A percentile compares a stretch with the other conserved stretches of the same genome.
These are phyloP conservation scores for Suillus fuscotomentosus DNA, from an alignment of 768 basidiomycete genomes.

Conservation along the genomic window DNA sequence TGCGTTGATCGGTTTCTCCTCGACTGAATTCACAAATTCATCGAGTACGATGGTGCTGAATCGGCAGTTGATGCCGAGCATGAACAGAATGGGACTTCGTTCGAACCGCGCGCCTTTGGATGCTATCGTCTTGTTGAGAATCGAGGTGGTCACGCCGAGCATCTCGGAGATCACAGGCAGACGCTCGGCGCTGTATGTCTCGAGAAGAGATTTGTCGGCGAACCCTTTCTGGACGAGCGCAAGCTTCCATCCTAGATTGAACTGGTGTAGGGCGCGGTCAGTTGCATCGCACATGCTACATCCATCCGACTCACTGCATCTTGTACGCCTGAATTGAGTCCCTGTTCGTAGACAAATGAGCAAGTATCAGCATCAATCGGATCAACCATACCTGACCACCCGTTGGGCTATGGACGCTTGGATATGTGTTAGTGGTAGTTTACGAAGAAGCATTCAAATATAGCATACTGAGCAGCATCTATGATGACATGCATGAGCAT, in stretches of 20 bases:
- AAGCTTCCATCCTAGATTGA: constrained; percentile 43
- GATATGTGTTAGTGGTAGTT: background rate
- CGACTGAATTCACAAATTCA: constrained; percentile 12
- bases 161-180: constrained; percentile 40
- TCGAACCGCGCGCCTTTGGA: background rate
- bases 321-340: constrained; percentile 22
- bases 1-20: constrained; percentile 2
- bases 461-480: constrained; percentile 26
- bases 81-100: background rate
- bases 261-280: constrained; percentile 15
- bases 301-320: constrained; percentile 23
- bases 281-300: constrained; percentile 2
- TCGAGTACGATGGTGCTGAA: constrained; percentile 23
- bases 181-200: constrained; percentile 40
- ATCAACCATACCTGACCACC: constrained; percentile 13
- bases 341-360: background rate
- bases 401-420: constrained; percentile 22
- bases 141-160: constrained; percentile 32
- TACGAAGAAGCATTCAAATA: background rate
- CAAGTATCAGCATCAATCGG: background rate
- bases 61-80: constrained; percentile 29
- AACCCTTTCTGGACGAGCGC: constrained; percentile 35
- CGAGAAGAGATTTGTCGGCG: constrained; percentile 32
- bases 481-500: background rate
- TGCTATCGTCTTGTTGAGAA: background rate